A percentile compares a stretch with the other conserved stretches of the same genome.
phyloP scores from a whole-genome alignment of 495 filamentous ascomycete species.

The Rostrohypoxylon terebratum region DNA sequence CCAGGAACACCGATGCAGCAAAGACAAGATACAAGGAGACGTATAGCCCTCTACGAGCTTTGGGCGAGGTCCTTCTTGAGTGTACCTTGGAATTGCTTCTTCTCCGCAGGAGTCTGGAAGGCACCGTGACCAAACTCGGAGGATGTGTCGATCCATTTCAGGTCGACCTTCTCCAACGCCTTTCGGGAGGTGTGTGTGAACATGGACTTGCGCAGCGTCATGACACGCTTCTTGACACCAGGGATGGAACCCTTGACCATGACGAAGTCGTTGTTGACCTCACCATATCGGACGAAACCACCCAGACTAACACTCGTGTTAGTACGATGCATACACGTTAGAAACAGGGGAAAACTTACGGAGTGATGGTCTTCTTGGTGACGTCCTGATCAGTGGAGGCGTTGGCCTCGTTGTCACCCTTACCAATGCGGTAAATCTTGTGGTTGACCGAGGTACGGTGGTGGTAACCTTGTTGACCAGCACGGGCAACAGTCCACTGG shows the following conservation, averaged over 20 bases:
- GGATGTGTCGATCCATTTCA: slow-evolving; percentile 99
- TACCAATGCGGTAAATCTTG: slow-evolving; percentile 99
- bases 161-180: slow-evolving; percentile 97
- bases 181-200: slow-evolving; percentile 95
- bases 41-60: slow-evolving; percentile 69
- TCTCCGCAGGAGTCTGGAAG: slow-evolving; percentile 98
- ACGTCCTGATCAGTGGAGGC: slow-evolving; percentile 95
- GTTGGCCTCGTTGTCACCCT: slow-evolving; percentile 86
- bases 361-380: slow-evolving; percentile 99
- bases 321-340: slow-evolving; percentile 11
- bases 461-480: slow-evolving; percentile 99
- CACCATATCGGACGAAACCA: slow-evolving; percentile 99
- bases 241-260: slow-evolving; percentile 97
- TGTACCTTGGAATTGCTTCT: slow-evolving; percentile 92
- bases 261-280: slow-evolving; percentile 99
- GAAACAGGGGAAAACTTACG: slow-evolving; percentile 75
- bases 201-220: slow-evolving; percentile 99
- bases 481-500: slow-evolving; percentile 99
- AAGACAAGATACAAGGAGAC: slow-evolving; percentile 65
- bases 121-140: slow-evolving; percentile 99
- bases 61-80: slow-evolving; percentile 97
- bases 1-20: slow-evolving; percentile 69
- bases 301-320: slow-evolving; percentile 75
- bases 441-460: slow-evolving; percentile 99
- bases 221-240: slow-evolving; percentile 99